Evolutionary conservation across 2,329 filamentous ascomycete genomes (phyloP).

Genomic region (Colletotrichum higginsianum): DNA sequence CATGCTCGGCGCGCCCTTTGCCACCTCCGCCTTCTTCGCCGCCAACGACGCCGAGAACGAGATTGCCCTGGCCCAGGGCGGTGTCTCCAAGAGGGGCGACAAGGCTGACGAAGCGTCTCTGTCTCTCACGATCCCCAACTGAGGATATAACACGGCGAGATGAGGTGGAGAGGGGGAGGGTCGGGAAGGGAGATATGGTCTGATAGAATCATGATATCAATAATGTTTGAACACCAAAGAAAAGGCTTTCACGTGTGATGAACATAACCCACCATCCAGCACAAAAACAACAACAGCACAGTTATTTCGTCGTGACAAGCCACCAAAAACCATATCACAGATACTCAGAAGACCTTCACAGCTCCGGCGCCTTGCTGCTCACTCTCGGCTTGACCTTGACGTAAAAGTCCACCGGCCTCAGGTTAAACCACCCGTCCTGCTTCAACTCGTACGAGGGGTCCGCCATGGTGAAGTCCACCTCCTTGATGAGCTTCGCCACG

Average conservation of each 20-base stretch:
- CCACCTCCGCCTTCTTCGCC: conserved; percentile 28
- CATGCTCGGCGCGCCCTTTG: conserved; percentile 33
- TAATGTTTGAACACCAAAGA: neutral
- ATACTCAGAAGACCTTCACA: neutral
- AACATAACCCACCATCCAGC: no score
- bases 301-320: no score
- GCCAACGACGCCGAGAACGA: conserved; percentile 27
- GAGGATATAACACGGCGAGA: no score
- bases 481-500: conserved; percentile 59
- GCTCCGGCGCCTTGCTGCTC: conserved; percentile 9
- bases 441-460: conserved; percentile 58
- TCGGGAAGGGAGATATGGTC: no score
- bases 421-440: conserved; percentile 68
- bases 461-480: conserved; percentile 62
- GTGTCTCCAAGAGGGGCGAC: conserved; percentile 18
- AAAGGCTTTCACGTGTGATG: no score
- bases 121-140: neutral
- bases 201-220: neutral
- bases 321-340: no score
- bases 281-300: no score
- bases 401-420: conserved; percentile 62
- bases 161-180: no score
- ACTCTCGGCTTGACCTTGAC: conserved; percentile 59
- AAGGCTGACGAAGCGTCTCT: conserved; percentile 11
- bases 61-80: conserved; percentile 31